Percentiles rank a stretch among this genome's conserved stretches.
Conservation (phyloP, 352 stramenopile genomes). For the Phytophthora parvispora region DNA sequence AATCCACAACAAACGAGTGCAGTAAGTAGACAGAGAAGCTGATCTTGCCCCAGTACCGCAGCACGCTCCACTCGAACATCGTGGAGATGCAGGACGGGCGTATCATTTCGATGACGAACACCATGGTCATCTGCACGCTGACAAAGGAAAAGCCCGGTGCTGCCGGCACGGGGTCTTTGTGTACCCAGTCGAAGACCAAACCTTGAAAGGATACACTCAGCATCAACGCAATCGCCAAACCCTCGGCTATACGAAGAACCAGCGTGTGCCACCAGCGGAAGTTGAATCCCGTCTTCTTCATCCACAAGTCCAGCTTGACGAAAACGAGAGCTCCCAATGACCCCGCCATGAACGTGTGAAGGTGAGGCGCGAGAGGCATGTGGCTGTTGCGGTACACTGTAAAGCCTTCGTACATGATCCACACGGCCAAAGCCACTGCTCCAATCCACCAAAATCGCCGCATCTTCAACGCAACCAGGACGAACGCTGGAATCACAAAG, state of each 20-base stretch:
- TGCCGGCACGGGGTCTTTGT: conserved; percentile 18
- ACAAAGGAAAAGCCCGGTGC: conserved; percentile 22
- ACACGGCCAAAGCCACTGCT: conserved; percentile 16
- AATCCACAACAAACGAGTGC: conserved; percentile 32
- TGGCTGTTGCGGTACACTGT: conserved; percentile 24
- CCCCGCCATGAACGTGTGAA: conserved; percentile 44
- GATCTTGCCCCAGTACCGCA: conserved; percentile 35
- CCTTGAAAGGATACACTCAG: conserved; percentile 35
- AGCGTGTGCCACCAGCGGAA: conserved; percentile 27
- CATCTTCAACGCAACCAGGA: conserved; percentile 28
- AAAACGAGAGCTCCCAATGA: conserved; percentile 50
- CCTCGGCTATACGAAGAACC: conserved; percentile 38
- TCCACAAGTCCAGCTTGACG: conserved; percentile 24
- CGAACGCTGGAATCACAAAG: conserved; percentile 50
- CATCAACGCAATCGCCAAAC: conserved; percentile 30
- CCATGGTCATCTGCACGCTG: conserved; percentile 19
- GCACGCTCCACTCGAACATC: conserved; percentile 39
- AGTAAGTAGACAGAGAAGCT: conserved; percentile 34
- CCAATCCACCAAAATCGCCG: conserved; percentile 39
- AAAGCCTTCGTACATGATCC: conserved; percentile 33
- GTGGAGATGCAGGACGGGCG: conserved; percentile 25
- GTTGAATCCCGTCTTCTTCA: conserved; percentile 26
- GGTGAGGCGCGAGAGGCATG: conserved; percentile 21
- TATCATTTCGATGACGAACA: conserved; percentile 36
- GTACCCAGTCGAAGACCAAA: conserved; percentile 34